A percentile compares a stretch with the other conserved stretches of the same genome.
These are phyloP conservation scores for Malus orientalis DNA, from an alignment of 306 rosid genomes.

Conservation along the genomic window DNA sequence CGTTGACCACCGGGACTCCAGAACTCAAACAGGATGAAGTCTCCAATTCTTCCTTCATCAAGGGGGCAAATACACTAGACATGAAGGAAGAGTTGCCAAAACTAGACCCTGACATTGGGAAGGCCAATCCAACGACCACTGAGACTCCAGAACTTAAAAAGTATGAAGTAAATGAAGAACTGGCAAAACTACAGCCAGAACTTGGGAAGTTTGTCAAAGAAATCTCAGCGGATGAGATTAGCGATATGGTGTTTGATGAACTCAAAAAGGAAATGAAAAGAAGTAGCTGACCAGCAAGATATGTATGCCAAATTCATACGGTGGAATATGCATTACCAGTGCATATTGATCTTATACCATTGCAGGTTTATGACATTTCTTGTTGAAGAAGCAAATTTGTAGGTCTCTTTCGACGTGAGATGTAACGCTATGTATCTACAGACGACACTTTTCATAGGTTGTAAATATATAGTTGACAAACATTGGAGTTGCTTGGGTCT, in stretches of 20 bases:
- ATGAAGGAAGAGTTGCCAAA: background rate
- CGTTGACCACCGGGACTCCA: slow-evolving; percentile 4
- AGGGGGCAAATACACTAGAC: slow-evolving; percentile 5
- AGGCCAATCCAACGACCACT: background rate
- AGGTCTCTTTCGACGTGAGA: background rate
- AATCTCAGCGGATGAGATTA: slow-evolving; percentile 50
- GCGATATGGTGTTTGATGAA: slow-evolving; percentile 72
- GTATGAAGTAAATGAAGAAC: slow-evolving; percentile 7
- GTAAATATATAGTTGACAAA: background rate
- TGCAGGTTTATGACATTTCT: background rate
- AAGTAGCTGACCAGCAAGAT: slow-evolving; percentile 19
- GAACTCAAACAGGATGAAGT: slow-evolving; percentile 18
- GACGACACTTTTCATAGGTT: background rate
- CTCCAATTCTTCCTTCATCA: slow-evolving; percentile 12
- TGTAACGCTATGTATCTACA: background rate
- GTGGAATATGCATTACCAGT: background rate
- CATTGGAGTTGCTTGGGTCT: background rate
- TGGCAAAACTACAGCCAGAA: slow-evolving; percentile 20
- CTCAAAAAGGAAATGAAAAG: slow-evolving; percentile 26
- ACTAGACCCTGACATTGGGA: slow-evolving; percentile 30
- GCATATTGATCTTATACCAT: background rate
- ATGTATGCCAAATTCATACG: slow-evolving; percentile 12
- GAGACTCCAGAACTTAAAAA: slow-evolving; percentile 20
- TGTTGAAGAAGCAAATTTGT: background rate
- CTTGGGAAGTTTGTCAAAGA: slow-evolving; percentile 30